Evolutionary conservation across 352 stramenopile species (phyloP).

Genomic region (Phytophthora agathidicida): DNA sequence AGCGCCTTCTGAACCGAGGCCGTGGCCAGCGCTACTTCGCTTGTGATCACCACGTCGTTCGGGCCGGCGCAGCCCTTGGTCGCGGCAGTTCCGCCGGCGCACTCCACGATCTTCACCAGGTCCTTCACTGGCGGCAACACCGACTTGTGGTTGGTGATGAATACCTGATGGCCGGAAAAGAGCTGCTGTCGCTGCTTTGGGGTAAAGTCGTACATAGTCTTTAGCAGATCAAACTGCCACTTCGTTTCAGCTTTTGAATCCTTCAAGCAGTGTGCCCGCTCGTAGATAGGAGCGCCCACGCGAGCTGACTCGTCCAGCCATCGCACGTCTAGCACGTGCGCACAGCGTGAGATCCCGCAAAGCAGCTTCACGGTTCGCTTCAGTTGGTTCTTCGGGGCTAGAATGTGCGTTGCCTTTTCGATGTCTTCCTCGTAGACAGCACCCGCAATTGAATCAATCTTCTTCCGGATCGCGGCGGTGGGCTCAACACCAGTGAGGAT

Average conservation of each 20-base stretch:
- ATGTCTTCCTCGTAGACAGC: constrained; percentile 55
- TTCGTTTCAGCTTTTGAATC: constrained; percentile 51
- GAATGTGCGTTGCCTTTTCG: constrained; percentile 51
- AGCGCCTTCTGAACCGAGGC: constrained; percentile 48
- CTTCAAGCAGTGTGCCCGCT: constrained; percentile 47
- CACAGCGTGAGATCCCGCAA: constrained; percentile 58
- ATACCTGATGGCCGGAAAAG: constrained; percentile 44
- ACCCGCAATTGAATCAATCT: constrained; percentile 48
- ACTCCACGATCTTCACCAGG: constrained; percentile 60
- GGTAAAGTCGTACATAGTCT: constrained; percentile 55
- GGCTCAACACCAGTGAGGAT: constrained; percentile 60
- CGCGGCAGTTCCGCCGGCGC: constrained; percentile 43
- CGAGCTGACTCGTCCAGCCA: constrained; percentile 65
- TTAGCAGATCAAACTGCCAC: constrained; percentile 53
- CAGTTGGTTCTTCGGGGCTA: constrained; percentile 48
- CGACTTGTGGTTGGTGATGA: constrained; percentile 61
- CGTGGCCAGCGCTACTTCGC: constrained; percentile 33
- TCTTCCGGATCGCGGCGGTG: constrained; percentile 44
- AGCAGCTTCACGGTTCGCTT: constrained; percentile 70
- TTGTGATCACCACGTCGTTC: constrained; percentile 53
- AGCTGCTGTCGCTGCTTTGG: constrained; percentile 37
- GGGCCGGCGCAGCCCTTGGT: constrained; percentile 33
- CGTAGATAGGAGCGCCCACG: constrained; percentile 37
- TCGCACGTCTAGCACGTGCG: constrained; percentile 57
- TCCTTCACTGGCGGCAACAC: constrained; percentile 53